Percentiles rank a stretch among this genome's conserved stretches.
Evolutionary conservation across 2,329 filamentous ascomycete species (phyloP).

Genomic region (Clonostachys chloroleuca): DNA sequence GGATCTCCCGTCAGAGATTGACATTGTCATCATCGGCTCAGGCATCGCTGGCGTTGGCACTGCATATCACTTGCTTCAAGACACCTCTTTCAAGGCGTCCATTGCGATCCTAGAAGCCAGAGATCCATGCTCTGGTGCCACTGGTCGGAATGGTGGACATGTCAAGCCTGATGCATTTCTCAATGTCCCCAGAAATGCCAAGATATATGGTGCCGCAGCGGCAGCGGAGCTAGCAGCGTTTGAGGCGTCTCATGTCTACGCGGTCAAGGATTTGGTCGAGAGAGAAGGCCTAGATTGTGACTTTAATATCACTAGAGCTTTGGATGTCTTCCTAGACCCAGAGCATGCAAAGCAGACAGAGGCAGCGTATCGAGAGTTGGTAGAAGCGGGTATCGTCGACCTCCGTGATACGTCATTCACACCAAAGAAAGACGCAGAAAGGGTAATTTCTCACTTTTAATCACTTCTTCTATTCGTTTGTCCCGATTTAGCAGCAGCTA

Average conservation of each 20-base stretch:
- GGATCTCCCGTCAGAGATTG: conserved; percentile 3
- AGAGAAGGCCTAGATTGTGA: conserved; percentile 35
- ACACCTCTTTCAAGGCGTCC: not conserved
- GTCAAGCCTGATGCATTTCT: conserved; percentile 11
- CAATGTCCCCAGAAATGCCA: conserved; percentile 8
- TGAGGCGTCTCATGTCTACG: conserved; percentile 9
- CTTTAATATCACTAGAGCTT: conserved; percentile 30
- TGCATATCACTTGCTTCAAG: conserved; percentile 8
- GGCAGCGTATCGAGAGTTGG: conserved; percentile 19
- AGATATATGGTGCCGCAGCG: conserved; percentile 7
- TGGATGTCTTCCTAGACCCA: conserved; percentile 28
- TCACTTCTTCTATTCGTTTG: not conserved
- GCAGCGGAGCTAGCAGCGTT: conserved; percentile 15
- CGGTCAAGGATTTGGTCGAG: conserved; percentile 27
- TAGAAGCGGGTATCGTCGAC: conserved; percentile 12
- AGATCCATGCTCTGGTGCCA: conserved; percentile 27
- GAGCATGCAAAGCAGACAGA: conserved; percentile 13
- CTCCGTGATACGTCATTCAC: conserved; percentile 14
- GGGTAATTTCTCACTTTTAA: conserved; percentile 3
- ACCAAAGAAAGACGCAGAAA: conserved; percentile 19
- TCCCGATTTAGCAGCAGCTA: not conserved
- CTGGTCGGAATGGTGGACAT: conserved; percentile 25
- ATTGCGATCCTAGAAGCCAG: conserved; percentile 26
- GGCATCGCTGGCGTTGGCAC: conserved; percentile 9
- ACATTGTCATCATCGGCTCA: conserved; percentile 8